Conservation (phyloP, 2,329 filamentous ascomycete species). For the Trichoderma cornu-damae region DNA sequence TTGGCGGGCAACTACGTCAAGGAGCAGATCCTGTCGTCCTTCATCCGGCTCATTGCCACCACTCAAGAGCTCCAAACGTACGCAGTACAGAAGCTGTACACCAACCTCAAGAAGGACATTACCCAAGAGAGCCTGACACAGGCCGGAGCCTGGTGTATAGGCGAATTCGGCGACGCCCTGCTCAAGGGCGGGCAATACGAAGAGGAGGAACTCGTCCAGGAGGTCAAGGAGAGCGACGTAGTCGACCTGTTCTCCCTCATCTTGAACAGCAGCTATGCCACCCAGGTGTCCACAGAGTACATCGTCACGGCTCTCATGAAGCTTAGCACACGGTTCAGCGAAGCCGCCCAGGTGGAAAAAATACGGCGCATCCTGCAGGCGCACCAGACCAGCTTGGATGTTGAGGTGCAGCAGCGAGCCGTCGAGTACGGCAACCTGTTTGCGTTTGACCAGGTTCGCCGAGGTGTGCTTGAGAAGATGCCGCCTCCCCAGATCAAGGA, state of each 20-base stretch:
- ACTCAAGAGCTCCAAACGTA: constrained; percentile 94
- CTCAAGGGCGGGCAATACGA: constrained; percentile 86
- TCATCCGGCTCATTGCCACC: constrained; percentile 90
- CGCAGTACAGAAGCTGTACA: constrained; percentile 90
- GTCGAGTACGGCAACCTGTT: constrained; percentile 98
- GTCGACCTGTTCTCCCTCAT: constrained; percentile 90
- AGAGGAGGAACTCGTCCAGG: constrained; percentile 78
- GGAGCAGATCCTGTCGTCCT: constrained; percentile 94
- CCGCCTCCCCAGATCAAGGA: constrained; percentile 95
- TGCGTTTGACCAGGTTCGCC: constrained; percentile 76
- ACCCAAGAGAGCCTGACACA: constrained; percentile 94
- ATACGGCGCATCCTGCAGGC: constrained; percentile 71
- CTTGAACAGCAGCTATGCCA: constrained; percentile 89
- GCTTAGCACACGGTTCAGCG: constrained; percentile 79
- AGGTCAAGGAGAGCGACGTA: constrained; percentile 81
- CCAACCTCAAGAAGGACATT: constrained; percentile 88
- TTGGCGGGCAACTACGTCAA: constrained; percentile 96
- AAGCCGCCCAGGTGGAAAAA: constrained; percentile 79
- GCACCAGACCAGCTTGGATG: constrained; percentile 81
- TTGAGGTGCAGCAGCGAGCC: constrained; percentile 92
- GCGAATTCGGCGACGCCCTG: constrained; percentile 91
- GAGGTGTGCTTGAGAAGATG: constrained; percentile 95
- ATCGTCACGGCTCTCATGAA: constrained; percentile 95
- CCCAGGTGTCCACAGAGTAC: constrained; percentile 87
- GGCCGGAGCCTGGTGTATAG: constrained; percentile 94